Percentiles rank a stretch among this genome's conserved stretches.
phyloP scores from a whole-genome alignment of 2,329 filamentous ascomycete genomes.

The Aureobasidium sp. region DNA sequence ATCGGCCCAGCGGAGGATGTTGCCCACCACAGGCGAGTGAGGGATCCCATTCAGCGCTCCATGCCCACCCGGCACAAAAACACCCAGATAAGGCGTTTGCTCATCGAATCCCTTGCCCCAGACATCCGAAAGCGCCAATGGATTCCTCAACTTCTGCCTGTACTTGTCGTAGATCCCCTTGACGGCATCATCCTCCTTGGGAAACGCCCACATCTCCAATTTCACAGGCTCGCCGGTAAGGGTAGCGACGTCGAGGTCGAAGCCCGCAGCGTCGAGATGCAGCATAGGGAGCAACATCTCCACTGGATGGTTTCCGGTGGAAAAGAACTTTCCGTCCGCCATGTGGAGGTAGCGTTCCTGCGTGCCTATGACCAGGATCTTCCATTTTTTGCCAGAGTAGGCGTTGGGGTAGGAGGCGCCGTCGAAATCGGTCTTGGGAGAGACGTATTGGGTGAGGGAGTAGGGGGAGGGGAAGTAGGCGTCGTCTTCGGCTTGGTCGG shows the following conservation, averaged over 20 bases:
- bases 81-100: not conserved
- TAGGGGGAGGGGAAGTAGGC: not conserved
- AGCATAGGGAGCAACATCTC: not conserved
- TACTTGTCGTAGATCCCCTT: not conserved
- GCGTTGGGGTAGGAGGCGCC: not conserved
- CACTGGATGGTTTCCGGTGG: not conserved
- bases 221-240: not conserved
- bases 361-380: not conserved
- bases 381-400: not conserved
- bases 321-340: not conserved
- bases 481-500: conserved; percentile 1
- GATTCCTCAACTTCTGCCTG: not conserved
- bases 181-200: not conserved
- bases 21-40: not conserved
- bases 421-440: not conserved
- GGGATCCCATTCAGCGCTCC: not conserved
- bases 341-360: not conserved
- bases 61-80: not conserved
- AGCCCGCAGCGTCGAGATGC: not conserved
- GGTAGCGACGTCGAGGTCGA: not conserved
- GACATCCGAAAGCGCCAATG: not conserved
- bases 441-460: not conserved
- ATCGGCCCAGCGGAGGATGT: not conserved
- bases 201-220: not conserved
- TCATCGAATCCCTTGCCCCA: not conserved